Conservation (phyloP, 108 stramenopile genomes). For the Nitzschia sp. region DNA sequence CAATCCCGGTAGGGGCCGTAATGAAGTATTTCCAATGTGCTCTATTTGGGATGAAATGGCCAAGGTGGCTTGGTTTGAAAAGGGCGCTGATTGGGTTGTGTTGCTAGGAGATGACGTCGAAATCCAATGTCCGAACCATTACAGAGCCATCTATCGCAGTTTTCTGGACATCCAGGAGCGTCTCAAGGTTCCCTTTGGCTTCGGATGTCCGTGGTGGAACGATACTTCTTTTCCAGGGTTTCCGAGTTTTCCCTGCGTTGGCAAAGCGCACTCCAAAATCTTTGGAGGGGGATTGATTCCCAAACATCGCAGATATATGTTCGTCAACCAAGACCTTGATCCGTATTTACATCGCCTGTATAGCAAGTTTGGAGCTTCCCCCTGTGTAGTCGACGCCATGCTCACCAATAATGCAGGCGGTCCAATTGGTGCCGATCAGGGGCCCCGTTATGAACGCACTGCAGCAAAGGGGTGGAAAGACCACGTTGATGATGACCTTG, state of each 20-base stretch:
- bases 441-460: slow-evolving; percentile 44
- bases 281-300: slow-evolving; percentile 51
- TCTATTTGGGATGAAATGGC: slow-evolving; percentile 50
- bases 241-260: slow-evolving; percentile 57
- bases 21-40: slow-evolving; percentile 42
- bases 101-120: slow-evolving; percentile 59
- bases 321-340: slow-evolving; percentile 59
- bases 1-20: slow-evolving; percentile 1
- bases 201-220: slow-evolving; percentile 56
- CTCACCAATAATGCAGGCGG: slow-evolving; percentile 46
- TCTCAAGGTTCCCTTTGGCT: slow-evolving; percentile 25
- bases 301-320: slow-evolving; percentile 22
- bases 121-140: slow-evolving; percentile 29
- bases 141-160: slow-evolving; percentile 35
- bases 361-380: slow-evolving; percentile 36
- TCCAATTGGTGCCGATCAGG: not conserved
- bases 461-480: slow-evolving; percentile 40
- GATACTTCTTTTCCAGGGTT: slow-evolving; percentile 57
- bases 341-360: slow-evolving; percentile 53
- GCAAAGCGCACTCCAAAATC: slow-evolving; percentile 38
- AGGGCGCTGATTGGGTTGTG: slow-evolving; percentile 53
- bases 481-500: slow-evolving; percentile 33
- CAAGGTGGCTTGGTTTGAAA: slow-evolving; percentile 26
- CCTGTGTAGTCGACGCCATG: slow-evolving; percentile 16
- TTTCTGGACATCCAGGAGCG: slow-evolving; percentile 39